These are phyloP conservation scores for Psilocybe mexicana DNA, from an alignment of 1,284 basidiomycete species.

Conservation along the genomic window DNA sequence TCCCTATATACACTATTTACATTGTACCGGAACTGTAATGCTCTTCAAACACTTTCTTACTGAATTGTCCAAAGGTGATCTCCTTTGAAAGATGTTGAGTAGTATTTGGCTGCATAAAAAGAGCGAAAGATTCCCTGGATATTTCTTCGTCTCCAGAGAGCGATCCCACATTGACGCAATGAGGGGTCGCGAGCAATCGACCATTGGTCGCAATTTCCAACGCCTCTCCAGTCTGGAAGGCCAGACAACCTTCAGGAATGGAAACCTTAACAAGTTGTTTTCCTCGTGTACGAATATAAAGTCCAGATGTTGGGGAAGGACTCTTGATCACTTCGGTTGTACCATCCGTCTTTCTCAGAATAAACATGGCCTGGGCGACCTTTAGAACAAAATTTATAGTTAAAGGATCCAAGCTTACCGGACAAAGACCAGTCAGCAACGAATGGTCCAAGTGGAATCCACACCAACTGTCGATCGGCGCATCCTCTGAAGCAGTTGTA, in stretches of 20 bases:
- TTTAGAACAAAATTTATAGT: conserved; percentile 29
- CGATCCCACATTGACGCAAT: conserved; percentile 79
- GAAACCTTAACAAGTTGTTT: conserved; percentile 75
- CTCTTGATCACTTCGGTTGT: conserved; percentile 57
- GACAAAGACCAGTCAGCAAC: conserved; percentile 86
- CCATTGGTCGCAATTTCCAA: conserved; percentile 83
- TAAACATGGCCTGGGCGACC: conserved; percentile 71
- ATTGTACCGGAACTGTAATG: conserved; percentile 61
- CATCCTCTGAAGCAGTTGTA: conserved; percentile 44
- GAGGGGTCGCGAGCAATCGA: conserved; percentile 82
- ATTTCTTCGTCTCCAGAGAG: conserved; percentile 46
- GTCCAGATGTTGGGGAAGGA: conserved; percentile 75
- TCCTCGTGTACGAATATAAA: conserved; percentile 87
- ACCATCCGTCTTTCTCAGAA: conserved; percentile 42
- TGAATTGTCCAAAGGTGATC: conserved; percentile 88
- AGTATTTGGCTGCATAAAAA: conserved; percentile 93
- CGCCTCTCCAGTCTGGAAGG: conserved; percentile 94
- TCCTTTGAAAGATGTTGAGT: conserved; percentile 67
- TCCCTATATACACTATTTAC: conserved; percentile 1
- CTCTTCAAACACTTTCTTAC: conserved; percentile 76
- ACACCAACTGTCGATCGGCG: conserved; percentile 79
- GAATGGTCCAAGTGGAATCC: conserved; percentile 87
- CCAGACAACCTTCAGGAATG: conserved; percentile 80
- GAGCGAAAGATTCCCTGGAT: conserved; percentile 84
- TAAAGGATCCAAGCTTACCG: conserved; percentile 46